Base-by-base conservation (phyloP, 2,329 filamentous ascomycete species). In the Colletotrichum sp. region DNA sequence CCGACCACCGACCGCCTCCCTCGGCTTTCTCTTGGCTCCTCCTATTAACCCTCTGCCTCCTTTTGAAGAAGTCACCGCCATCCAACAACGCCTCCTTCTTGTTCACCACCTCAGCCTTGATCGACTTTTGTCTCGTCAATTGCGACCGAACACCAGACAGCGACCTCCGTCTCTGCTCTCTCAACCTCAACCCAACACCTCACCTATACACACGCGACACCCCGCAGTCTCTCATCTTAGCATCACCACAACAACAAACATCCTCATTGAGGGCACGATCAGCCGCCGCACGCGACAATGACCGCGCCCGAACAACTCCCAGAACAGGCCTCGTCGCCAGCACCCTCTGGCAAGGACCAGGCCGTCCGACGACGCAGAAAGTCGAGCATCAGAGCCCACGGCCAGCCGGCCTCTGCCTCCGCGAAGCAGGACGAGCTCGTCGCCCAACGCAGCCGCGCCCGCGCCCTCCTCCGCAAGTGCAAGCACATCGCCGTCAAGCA, bases 401-500 rank as follows among this genome's bases (percentile, higher is more conserved):
- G 62, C 26, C 56, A 73, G n/a, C 69, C 63, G 43, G 43, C 18
- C 16, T 58, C 38, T 26, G 63, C 32, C 73, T 66, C 73, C 13
- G 48, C 69, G 14, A 68, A 73, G 7, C 73, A 75, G 63, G 73
- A 75, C 48, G 65, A 75, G 63, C 73, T 75, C 63, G 69, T 73
- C 69, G 73, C 73, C 34, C 62, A 75, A 26, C 73, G 73, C 63
- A 75, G 73, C 48, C 73, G 73, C 36, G 73, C 73, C 34, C 73
- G 63, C 63, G 73, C 36, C 21, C 65, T 75, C 63, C 73, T 75
- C 26, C 73, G 73, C 63, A 70, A 70, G 32, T 75, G 73, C 69
- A 73, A 75, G 69, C 73, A 75, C 26, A 75, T 75, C 36, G 73
- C 73, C 43, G 70, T 75, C 64, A 75, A 75, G 58, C 73, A 75